These are phyloP conservation scores for Yarrowia bubula DNA, from an alignment of 805 yeast species.

Conservation along the genomic window DNA sequence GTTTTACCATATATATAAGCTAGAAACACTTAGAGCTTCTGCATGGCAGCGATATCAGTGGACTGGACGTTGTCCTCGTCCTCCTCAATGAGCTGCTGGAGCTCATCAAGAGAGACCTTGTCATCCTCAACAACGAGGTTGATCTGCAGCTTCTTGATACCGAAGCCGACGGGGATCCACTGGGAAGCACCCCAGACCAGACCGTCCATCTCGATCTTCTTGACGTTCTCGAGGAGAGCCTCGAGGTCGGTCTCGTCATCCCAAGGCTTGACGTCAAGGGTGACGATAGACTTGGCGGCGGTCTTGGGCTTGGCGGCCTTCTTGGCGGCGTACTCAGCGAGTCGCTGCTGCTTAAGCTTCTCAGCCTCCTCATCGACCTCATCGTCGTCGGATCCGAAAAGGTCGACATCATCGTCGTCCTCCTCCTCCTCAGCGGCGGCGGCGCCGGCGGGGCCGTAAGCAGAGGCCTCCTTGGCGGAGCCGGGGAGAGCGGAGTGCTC, in stretches of 20 bases:
- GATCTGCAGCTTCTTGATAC: constrained; percentile 98
- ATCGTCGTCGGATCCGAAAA: constrained; percentile 92
- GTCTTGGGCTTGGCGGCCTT: constrained; percentile 97
- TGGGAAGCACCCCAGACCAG: constrained; percentile 97
- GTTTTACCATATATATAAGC: constrained; percentile 24
- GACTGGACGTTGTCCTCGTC: constrained; percentile 99
- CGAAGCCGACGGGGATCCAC: constrained; percentile 97
- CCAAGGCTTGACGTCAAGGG: constrained; percentile 99
- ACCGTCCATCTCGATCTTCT: constrained; percentile 85
- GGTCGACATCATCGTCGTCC: constrained; percentile 89
- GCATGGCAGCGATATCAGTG: constrained; percentile 98
- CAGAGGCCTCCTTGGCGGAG: constrained; percentile 47
- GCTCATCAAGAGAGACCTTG: constrained; percentile 88
- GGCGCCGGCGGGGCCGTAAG: constrained; percentile 51
- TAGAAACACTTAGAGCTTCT: constrained; percentile 67
- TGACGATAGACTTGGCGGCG: constrained; percentile 96
- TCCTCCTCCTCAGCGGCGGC: constrained; percentile 64
- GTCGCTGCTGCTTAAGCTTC: constrained; percentile 94
- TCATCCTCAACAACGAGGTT: constrained; percentile 98
- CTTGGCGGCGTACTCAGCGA: constrained; percentile 97
- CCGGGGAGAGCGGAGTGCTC: constrained; percentile 80
- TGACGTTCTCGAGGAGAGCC: constrained; percentile 80
- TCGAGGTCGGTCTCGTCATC: constrained; percentile 98
- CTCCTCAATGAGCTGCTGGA: constrained; percentile 70
- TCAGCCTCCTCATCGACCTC: constrained; percentile 97